A percentile compares a stretch with the other conserved stretches of the same genome.
phyloP scores from a whole-genome alignment of 768 basidiomycete species.

The Panellus pusillus region DNA sequence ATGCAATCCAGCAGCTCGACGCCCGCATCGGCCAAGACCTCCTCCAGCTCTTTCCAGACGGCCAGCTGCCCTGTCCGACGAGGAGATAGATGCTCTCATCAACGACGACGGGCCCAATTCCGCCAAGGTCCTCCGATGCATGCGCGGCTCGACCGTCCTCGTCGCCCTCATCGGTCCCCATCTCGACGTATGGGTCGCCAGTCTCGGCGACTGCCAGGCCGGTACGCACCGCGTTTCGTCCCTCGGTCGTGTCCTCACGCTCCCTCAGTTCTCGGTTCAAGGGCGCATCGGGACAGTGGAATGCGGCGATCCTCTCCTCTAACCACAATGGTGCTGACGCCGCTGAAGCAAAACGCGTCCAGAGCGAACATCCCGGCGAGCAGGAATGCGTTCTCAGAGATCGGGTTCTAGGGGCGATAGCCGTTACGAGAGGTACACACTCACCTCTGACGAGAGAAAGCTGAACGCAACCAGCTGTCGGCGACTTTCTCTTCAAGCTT shows the following conservation, averaged over 20 bases:
- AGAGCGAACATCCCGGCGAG: conserved; percentile 49
- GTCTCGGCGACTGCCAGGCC: conserved; percentile 57
- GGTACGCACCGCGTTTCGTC: conserved; percentile 30
- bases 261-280: conserved; percentile 41
- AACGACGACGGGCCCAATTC: conserved; percentile 40
- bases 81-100: conserved; percentile 39
- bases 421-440: conserved; percentile 57
- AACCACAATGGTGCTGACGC: conserved; percentile 52
- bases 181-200: conserved; percentile 54
- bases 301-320: conserved; percentile 39
- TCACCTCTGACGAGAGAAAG: not conserved
- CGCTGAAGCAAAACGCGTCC: conserved; percentile 41
- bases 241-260: not conserved
- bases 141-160: conserved; percentile 53
- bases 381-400: conserved; percentile 40
- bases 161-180: conserved; percentile 46
- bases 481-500: conserved; percentile 56
- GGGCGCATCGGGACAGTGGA: conserved; percentile 35
- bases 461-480: conserved; percentile 39
- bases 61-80: conserved; percentile 36
- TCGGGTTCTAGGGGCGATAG: conserved; percentile 54
- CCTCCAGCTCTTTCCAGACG: conserved; percentile 42
- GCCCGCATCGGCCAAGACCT: conserved; percentile 36
- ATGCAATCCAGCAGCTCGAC: conserved; percentile 41
- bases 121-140: conserved; percentile 41